These are phyloP conservation scores for Fomitopsis schrenkii DNA, from an alignment of 1,284 basidiomycete genomes.

Conservation along the genomic window DNA sequence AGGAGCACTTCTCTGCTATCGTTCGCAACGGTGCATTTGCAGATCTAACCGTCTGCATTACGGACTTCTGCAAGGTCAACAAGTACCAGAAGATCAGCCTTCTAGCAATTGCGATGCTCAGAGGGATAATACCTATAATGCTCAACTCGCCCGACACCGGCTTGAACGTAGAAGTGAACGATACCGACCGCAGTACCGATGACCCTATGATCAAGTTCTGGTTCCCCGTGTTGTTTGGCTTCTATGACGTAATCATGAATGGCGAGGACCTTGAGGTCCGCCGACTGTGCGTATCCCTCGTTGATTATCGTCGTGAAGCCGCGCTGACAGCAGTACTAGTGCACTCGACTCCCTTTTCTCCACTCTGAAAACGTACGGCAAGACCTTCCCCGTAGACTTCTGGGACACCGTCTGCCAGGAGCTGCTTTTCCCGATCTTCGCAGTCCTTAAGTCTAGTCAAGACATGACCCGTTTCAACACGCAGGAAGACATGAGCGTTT, in stretches of 20 bases:
- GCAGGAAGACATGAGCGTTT: slow-evolving; percentile 99
- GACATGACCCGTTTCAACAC: slow-evolving; percentile 92
- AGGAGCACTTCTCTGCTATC: slow-evolving; percentile 88
- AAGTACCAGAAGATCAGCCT: slow-evolving; percentile 98
- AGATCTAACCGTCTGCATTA: slow-evolving; percentile 95
- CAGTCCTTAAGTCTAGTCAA: slow-evolving; percentile 87
- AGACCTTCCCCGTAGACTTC: slow-evolving; percentile 86
- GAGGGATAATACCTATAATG: slow-evolving; percentile 91
- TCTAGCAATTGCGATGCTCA: slow-evolving; percentile 95
- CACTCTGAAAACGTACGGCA: slow-evolving; percentile 89
- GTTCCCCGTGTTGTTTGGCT: slow-evolving; percentile 95
- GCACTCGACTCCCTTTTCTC: slow-evolving; percentile 95
- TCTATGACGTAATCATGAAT: slow-evolving; percentile 99
- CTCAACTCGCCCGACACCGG: slow-evolving; percentile 81
- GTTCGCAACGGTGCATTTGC: slow-evolving; percentile 93
- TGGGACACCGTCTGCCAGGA: slow-evolving; percentile 99
- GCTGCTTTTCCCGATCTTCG: slow-evolving; percentile 97
- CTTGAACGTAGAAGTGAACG: slow-evolving; percentile 38
- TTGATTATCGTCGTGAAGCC: neutral
- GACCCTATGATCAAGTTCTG: slow-evolving; percentile 94
- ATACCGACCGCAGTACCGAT: slow-evolving; percentile 45
- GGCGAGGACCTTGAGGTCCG: slow-evolving; percentile 98
- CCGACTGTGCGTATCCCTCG: slow-evolving; percentile 64
- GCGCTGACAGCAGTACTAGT: slow-evolving; percentile 36
- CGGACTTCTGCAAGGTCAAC: slow-evolving; percentile 98